Evolutionary conservation across 192 early-diverging fungal species (phyloP).

Genomic region (Diversispora eburnea): DNA sequence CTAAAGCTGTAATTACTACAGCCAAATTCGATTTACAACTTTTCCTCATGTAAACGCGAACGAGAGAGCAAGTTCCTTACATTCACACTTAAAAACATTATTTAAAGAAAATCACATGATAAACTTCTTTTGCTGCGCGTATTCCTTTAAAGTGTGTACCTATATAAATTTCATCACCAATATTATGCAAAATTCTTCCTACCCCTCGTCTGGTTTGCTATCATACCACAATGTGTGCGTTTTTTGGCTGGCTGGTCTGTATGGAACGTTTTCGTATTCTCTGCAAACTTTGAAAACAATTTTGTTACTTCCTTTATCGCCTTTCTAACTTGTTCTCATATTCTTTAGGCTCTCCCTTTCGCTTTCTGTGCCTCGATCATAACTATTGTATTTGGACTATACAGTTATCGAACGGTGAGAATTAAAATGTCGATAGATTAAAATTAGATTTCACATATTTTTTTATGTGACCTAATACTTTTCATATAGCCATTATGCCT

Average conservation of each 20-base stretch:
- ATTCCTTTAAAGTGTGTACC: too few species aligned
- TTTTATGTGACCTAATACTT: background rate
- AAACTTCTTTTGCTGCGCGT: too few species aligned
- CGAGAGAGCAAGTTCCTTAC: too few species aligned
- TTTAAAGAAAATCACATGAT: too few species aligned
- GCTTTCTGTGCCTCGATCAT: background rate
- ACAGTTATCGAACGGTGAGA: background rate
- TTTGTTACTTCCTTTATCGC: background rate
- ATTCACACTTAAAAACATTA: too few species aligned
- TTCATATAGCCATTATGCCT: background rate
- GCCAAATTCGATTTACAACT: too few species aligned
- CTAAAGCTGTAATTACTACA: too few species aligned
- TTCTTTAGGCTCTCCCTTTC: constrained; percentile 10
- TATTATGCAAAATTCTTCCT: background rate
- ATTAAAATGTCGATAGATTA: background rate
- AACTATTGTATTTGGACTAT: background rate
- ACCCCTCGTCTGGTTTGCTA: constrained; percentile 5
- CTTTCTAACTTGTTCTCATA: background rate
- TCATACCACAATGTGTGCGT: background rate
- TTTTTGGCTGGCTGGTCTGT: constrained; percentile 16
- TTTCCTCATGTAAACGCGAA: too few species aligned
- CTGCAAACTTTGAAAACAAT: background rate
- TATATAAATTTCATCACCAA: too few species aligned
- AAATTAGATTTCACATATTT: constrained; percentile 2
- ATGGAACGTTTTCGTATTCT: background rate